Percentiles rank a stretch among this genome's conserved stretches.
These are phyloP conservation scores for Trichoderma arundinaceum DNA, from an alignment of 2,329 filamentous ascomycete genomes.

Conservation along the genomic window DNA sequence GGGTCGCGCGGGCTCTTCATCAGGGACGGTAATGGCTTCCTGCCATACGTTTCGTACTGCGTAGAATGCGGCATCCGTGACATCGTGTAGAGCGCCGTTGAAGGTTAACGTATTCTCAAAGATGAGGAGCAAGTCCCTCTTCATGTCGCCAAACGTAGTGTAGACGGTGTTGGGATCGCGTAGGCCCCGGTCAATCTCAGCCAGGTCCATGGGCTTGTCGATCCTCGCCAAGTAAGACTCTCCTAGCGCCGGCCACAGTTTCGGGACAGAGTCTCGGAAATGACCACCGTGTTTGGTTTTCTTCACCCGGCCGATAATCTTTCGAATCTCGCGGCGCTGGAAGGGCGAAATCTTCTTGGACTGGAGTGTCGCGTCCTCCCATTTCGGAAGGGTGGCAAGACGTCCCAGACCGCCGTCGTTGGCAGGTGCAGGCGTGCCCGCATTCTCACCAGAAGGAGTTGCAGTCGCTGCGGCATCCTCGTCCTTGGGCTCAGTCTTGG, in stretches of 20 bases:
- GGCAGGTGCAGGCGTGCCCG: conserved; percentile 33
- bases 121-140: conserved; percentile 76
- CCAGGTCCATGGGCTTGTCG: conserved; percentile 81
- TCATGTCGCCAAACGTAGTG: conserved; percentile 71
- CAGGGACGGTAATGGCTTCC: conserved; percentile 52
- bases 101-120: conserved; percentile 79
- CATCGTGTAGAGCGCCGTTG: conserved; percentile 78
- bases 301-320: conserved; percentile 75
- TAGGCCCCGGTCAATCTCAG: conserved; percentile 79
- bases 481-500: conserved; percentile 69
- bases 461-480: conserved; percentile 41
- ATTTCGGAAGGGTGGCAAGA: conserved; percentile 45
- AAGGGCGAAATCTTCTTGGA: conserved; percentile 60
- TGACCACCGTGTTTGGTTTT: conserved; percentile 80
- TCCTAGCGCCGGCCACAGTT: conserved; percentile 75
- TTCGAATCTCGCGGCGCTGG: conserved; percentile 67
- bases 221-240: conserved; percentile 73
- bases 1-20: conserved; percentile 63
- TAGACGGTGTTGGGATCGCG: conserved; percentile 68
- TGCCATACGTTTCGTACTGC: conserved; percentile 63
- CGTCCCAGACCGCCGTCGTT: conserved; percentile 24
- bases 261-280: conserved; percentile 80
- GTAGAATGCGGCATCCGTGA: conserved; percentile 63
- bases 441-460: conserved; percentile 35
- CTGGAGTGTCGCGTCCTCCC: conserved; percentile 52